Evolutionary conservation across 768 basidiomycete genomes (phyloP), one percentile per base, ranked within the genome.

Genomic region (Infundibulicybe gibba): DNA sequence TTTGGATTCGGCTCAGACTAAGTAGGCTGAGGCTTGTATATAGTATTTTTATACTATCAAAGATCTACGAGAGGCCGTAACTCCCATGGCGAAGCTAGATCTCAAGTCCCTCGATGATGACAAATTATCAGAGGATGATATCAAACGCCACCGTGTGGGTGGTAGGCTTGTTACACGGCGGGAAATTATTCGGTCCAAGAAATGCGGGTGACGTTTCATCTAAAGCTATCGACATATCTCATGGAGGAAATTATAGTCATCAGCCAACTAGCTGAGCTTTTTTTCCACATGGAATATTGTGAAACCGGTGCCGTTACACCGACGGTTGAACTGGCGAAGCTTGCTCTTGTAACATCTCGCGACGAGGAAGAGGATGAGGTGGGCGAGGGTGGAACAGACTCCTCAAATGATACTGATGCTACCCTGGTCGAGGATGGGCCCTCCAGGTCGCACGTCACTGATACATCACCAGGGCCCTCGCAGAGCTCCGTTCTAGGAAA

Each of bases 31-130:
- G 41, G 38, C 30, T 14, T 47, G 41, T 43, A 9, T 19, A n/a
- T 60, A 95, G 87, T 97, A 95, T 62, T 94, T 97, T 62, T 95
- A 93, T 62, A 95, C 93, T n/a, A 92, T 97, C 64, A 87, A 81
- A 59, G 90, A 94, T 32, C 77, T 97, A 20, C 79, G 94, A 30
- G 83, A 85, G 15, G 83, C 87, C 5, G 81, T 95, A 8, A 69
- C 68, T 25, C 79, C 76, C 15, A 72, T 84, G 69, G 75, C 75
- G 19, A 74, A 78, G 47, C 59, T 74, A 33, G 78, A 76, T 41
- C 47, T 75, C 47, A 85, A 84, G 54, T 56, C 72, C 0, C 49
- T 84, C 12, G 83, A 80, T 32, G 83, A 87, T 34, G 83, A 83
- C 49, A 90, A 87, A 50, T 66, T 86, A 44, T 80, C 83, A 4